phyloP scores from a whole-genome alignment of 1,284 basidiomycete genomes.

The Pisolithus thermaeus region DNA sequence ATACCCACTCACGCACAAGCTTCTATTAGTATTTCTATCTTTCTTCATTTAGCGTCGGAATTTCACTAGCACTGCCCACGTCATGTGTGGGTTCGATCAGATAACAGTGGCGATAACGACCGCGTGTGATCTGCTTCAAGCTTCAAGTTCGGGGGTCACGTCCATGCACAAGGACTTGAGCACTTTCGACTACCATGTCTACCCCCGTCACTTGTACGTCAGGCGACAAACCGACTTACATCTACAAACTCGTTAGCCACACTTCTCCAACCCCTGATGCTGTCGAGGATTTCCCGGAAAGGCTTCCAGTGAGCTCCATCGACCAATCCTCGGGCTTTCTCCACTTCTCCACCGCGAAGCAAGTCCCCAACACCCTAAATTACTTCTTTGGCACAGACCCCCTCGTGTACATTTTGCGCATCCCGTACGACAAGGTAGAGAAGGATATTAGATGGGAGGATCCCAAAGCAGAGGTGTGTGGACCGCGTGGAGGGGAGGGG shows the following conservation, averaged over 20 bases:
- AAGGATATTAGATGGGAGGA: conserved; percentile 21
- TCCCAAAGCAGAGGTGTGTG: conserved; percentile 19
- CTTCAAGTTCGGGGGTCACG: too few relatives aligned
- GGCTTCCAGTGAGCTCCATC: conserved; percentile 22
- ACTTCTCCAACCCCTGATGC: conserved; percentile 9
- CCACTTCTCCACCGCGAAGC: conserved; percentile 25
- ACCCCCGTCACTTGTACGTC: neutral
- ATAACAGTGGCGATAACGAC: too few relatives aligned
- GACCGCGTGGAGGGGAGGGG: conserved; percentile 20
- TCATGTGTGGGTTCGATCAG: too few relatives aligned
- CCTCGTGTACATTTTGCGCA: conserved; percentile 17
- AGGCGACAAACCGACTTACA: conserved; percentile 17
- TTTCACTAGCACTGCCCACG: too few relatives aligned
- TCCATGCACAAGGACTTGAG: too few relatives aligned
- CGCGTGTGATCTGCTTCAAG: too few relatives aligned
- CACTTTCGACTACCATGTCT: neutral
- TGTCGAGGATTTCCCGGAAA: conserved; percentile 11
- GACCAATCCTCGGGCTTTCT: conserved; percentile 22
- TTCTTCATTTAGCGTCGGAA: neutral
- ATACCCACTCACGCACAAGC: neutral
- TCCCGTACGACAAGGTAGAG: conserved; percentile 15
- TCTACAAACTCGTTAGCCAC: conserved; percentile 25
- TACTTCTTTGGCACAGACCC: conserved; percentile 18
- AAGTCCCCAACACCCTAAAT: conserved; percentile 19
- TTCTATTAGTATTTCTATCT: neutral